A percentile compares a stretch with the other conserved stretches of the same genome.
Conservation (phyloP, 352 stramenopile species). For the Phytophthora pisi region DNA sequence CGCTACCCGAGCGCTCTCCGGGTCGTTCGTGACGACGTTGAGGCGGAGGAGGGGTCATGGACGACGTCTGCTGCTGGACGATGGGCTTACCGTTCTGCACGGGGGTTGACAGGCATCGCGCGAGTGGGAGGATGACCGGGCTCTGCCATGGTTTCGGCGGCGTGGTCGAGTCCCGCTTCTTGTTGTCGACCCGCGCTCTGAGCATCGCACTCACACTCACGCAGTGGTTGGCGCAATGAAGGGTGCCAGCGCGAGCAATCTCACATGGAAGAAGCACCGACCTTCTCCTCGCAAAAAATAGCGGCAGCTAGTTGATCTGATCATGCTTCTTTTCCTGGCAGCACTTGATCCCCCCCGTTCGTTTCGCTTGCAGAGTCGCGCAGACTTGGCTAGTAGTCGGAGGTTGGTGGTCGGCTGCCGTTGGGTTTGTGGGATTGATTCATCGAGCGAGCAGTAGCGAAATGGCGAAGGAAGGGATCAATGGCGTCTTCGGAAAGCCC, state of each 20-base stretch:
- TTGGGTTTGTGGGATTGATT: constrained; percentile 8
- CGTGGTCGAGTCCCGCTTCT: constrained; percentile 31
- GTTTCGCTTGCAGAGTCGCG: constrained; percentile 35
- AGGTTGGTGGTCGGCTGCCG: no score
- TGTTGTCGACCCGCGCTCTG: constrained; percentile 14
- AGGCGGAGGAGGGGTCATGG: constrained; percentile 9
- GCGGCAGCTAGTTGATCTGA: constrained; percentile 1
- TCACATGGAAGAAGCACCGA: constrained; percentile 1
- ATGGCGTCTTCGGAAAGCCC: constrained; percentile 35
- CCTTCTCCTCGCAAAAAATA: no score
- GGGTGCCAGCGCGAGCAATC: not conserved
- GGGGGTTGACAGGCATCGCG: constrained; percentile 65
- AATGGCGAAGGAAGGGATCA: constrained; percentile 40
- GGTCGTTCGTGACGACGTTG: constrained; percentile 30
- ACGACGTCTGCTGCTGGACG: not conserved
- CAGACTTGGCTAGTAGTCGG: not conserved
- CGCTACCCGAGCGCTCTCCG: constrained; percentile 37
- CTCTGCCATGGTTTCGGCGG: constrained; percentile 28
- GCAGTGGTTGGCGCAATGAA: constrained; percentile 32
- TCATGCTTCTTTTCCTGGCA: constrained; percentile 21
- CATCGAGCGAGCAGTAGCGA: not conserved
- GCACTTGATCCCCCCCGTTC: not conserved
- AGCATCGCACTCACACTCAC: constrained; percentile 24
- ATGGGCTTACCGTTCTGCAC: constrained; percentile 34
- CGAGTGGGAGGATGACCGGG: constrained; percentile 48